phyloP scores from a whole-genome alignment of 2,329 filamentous ascomycete genomes.

The Aspergillus sp. region DNA sequence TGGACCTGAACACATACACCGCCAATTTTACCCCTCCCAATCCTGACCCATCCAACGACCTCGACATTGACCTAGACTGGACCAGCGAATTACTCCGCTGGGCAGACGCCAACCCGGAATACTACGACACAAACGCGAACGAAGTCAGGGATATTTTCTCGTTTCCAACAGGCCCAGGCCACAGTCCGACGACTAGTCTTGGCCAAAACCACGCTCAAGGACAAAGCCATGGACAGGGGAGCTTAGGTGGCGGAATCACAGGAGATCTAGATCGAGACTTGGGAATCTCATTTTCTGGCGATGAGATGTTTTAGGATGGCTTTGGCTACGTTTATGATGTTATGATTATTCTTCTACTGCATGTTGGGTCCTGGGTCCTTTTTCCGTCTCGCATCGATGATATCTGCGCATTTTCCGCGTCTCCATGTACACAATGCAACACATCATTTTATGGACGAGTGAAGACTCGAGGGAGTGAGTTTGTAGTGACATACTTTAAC shows the following conservation, averaged over 20 bases:
- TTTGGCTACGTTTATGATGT: neutral
- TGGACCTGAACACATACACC: constrained; percentile 27
- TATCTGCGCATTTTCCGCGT: neutral
- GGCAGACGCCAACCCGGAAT: constrained; percentile 17
- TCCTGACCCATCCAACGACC: constrained; percentile 7
- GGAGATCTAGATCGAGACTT: constrained; percentile 40
- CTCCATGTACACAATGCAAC: neutral
- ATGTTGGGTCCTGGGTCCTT: neutral
- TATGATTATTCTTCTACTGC: neutral
- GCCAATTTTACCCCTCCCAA: constrained; percentile 15
- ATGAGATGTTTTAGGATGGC: constrained; percentile 28
- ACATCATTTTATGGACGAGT: neutral
- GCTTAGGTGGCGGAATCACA: constrained; percentile 27
- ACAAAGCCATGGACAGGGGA: constrained; percentile 5
- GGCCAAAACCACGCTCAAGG: neutral
- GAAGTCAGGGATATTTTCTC: constrained; percentile 20
- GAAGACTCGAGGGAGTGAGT: neutral
- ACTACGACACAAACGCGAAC: constrained; percentile 7
- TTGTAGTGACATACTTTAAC: too few relatives aligned
- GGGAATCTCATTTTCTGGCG: constrained; percentile 25
- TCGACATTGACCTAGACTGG: constrained; percentile 32
- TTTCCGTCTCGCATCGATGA: neutral
- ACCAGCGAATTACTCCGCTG: constrained; percentile 29
- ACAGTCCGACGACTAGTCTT: constrained; percentile 3
- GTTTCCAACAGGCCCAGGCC: constrained; percentile 20